Evolutionary conservation across 257 asterid genomes (phyloP).

Genomic region (Solanum tarapatanum): DNA sequence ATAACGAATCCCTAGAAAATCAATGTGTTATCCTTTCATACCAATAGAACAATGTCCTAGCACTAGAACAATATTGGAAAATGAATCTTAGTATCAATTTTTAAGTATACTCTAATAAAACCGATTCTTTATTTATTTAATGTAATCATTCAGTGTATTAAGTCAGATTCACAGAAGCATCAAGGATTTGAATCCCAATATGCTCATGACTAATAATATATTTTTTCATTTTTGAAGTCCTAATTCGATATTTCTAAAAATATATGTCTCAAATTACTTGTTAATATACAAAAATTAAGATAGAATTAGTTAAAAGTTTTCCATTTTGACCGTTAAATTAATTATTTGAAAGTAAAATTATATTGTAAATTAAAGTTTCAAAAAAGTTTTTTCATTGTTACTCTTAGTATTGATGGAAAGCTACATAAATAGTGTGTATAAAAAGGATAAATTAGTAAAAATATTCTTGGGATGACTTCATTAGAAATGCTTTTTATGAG

Average conservation of each 20-base stretch:
- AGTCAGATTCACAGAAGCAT: neutral
- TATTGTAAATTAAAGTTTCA: neutral
- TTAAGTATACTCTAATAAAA: neutral
- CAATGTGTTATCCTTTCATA: neutral
- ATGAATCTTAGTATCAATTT: neutral
- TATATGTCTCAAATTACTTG: too few relatives aligned
- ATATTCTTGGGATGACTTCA: neutral
- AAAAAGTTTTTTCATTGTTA: neutral
- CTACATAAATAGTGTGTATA: neutral
- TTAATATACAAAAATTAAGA: too few relatives aligned
- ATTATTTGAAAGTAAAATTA: neutral
- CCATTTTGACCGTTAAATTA: neutral
- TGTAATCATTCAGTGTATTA: neutral
- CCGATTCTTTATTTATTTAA: neutral
- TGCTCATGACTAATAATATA: neutral
- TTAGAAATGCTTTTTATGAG: neutral
- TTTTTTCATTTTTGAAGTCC: neutral
- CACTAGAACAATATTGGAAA: neutral
- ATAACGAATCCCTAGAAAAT: neutral
- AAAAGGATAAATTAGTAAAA: neutral
- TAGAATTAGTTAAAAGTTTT: too few relatives aligned
- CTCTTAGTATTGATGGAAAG: neutral
- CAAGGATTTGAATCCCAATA: neutral
- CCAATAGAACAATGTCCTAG: neutral
- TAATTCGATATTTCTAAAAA: neutral